Evolutionary conservation across 257 asterid genomes (phyloP).

Genomic region (Penstemon davidsonii): DNA sequence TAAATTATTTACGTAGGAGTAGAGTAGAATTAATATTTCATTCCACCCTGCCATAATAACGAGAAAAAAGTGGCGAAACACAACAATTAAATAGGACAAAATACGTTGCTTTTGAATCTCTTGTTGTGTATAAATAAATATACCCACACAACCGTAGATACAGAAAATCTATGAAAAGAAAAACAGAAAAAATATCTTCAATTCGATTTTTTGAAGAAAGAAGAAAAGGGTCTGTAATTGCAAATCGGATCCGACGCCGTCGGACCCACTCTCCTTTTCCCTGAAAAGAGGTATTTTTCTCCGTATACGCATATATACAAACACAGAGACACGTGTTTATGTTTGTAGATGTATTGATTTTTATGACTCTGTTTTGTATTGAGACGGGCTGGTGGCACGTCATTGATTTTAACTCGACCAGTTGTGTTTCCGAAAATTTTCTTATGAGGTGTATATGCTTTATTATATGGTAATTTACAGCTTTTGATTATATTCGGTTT

Average conservation of each 20-base stretch:
- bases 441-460: not conserved
- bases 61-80: constrained; percentile 31
- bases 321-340: not conserved
- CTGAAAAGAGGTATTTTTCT: constrained; percentile 15
- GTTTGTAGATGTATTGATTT: not conserved
- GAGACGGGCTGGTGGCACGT: not conserved
- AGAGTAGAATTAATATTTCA: not conserved
- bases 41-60: constrained; percentile 18
- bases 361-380: constrained; percentile 11
- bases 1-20: not conserved
- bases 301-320: not conserved
- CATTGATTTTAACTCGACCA: not conserved
- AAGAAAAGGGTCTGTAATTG: constrained; percentile 12
- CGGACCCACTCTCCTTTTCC: constrained; percentile 36
- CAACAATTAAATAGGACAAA: constrained; percentile 26
- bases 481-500: constrained; percentile 18
- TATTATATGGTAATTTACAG: constrained; percentile 19
- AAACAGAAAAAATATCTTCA: not conserved
- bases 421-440: not conserved
- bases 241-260: constrained; percentile 29
- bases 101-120: constrained; percentile 9
- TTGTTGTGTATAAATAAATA: constrained; percentile 11
- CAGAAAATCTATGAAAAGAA: constrained; percentile 21
- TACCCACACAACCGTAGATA: constrained; percentile 20
- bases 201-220: not conserved